Evolutionary conservation across 1,284 basidiomycete species (phyloP), one percentile per base, ranked within the genome.

Genomic region (Jaminaea rosea): DNA sequence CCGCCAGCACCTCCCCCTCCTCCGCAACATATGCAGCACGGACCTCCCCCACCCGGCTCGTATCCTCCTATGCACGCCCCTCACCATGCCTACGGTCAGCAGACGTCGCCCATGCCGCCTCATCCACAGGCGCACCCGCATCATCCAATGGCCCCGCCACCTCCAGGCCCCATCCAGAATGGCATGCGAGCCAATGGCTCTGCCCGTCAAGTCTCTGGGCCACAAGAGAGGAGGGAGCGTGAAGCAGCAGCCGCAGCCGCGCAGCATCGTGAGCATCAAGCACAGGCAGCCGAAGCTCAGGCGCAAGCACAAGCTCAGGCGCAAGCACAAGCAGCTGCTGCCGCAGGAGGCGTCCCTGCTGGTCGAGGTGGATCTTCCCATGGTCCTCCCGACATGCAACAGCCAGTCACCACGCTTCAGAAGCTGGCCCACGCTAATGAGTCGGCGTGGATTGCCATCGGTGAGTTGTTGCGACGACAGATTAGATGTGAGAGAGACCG

Each of bases 371-470:
- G n/a, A n/a, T n/a, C n/a, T n/a, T 6, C 4, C 21, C 34, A 36
- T 36, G 34, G 34, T 36, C 34, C n/a, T 10, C 34, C 34, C 21
- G 28, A n/a, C 11, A 23, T 28, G 17, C 24, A 27, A n/a, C 50
- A 34, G 29, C 47, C 44, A 26, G 42, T 50, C 21, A 23, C 47
- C 2, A 39, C 36, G 15, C 19, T 68, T n/a, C 59, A 69, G 21
- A 69, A 69, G 45, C 60, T 72, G 13, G 52, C 64, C 36, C 56
- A 57, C 11, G 65, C 65, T 39, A 72, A 72, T 49, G 69, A 72
- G 31, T 52, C 65, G 21, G 59, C 69, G 3, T 72, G 69, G 69
- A 53, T 72, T 26, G 50, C 67, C 2, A 58, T 69, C 9, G 69
- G 49, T 51, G 28, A 32, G 52, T 44, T 19, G 15, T 32, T 3